phyloP scores from a whole-genome alignment of 2,329 filamentous ascomycete species.

The Stemphylium lycopersici region DNA sequence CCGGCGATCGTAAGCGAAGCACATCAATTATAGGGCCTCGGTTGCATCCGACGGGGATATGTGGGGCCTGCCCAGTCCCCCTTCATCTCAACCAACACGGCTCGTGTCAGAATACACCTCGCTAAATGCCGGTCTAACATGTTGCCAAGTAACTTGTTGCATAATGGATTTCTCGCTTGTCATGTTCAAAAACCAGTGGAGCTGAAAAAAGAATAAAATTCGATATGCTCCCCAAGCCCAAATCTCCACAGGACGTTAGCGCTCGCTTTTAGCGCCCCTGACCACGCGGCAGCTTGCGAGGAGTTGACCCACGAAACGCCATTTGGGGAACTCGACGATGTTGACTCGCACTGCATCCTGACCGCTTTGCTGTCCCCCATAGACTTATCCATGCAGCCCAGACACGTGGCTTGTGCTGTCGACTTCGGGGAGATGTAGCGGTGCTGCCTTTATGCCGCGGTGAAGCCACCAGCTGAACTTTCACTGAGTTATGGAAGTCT shows the following conservation, averaged over 20 bases:
- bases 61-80: not conserved
- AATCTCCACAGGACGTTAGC: conserved; percentile 8
- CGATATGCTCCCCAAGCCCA: conserved; percentile 9
- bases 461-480: conserved; percentile 4
- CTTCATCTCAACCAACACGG: not conserved
- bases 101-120: not conserved
- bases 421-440: not conserved
- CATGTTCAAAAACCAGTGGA: not conserved
- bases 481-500: not conserved
- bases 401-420: conserved; percentile 1
- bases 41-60: no score
- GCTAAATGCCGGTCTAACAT: not conserved
- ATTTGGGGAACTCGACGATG: conserved; percentile 7
- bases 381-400: conserved; percentile 1
- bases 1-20: no score
- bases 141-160: not conserved
- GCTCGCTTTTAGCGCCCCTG: not conserved
- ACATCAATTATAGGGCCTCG: no score
- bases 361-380: not conserved
- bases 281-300: conserved; percentile 3
- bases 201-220: conserved; percentile 9
- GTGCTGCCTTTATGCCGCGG: not conserved
- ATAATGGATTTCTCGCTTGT: not conserved
- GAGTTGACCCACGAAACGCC: not conserved
- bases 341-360: conserved; percentile 2